A percentile compares a stretch with the other conserved stretches of the same genome.
Conservation (phyloP, 169 alveolate genomes). For the Plasmodium vivax region DNA sequence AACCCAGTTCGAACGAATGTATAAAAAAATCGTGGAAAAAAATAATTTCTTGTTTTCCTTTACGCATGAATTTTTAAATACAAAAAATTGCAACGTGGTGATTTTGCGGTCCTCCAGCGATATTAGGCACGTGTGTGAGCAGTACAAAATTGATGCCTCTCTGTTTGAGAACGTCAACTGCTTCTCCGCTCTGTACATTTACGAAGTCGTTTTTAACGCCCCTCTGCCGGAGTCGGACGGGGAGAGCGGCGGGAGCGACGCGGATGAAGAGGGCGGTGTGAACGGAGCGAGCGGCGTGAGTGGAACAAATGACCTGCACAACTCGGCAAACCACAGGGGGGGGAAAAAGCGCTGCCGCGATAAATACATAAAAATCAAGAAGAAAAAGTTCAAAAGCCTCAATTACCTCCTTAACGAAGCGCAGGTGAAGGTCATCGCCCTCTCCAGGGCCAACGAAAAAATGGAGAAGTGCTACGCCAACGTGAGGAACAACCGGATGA, state of each 20-base stretch:
- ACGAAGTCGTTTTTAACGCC: slow-evolving; percentile 18
- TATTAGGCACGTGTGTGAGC: slow-evolving; percentile 3
- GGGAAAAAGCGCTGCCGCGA: neutral
- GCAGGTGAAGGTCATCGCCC: slow-evolving; percentile 21
- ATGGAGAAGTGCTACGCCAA: slow-evolving; percentile 17
- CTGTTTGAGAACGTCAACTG: neutral
- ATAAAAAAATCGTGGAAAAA: slow-evolving; percentile 5
- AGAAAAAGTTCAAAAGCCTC: slow-evolving; percentile 22
- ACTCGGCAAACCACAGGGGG: neutral
- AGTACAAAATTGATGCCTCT: neutral
- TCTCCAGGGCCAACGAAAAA: slow-evolving; percentile 11
- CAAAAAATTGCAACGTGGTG: slow-evolving; percentile 21
- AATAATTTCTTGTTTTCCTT: slow-evolving; percentile 49
- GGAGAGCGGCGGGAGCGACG: too few relatives aligned
- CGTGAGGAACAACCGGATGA: neutral
- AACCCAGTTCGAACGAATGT: slow-evolving; percentile 13
- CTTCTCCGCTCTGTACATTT: slow-evolving; percentile 27
- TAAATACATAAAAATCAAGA: slow-evolving; percentile 46
- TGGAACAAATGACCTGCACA: too few relatives aligned
- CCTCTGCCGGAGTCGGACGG: neutral
- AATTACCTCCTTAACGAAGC: slow-evolving; percentile 55
- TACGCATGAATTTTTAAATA: slow-evolving; percentile 55
- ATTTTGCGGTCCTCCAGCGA: slow-evolving; percentile 6
- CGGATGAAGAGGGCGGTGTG: too few relatives aligned
- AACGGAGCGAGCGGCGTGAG: too few relatives aligned